Base-by-base conservation (phyloP, 2,329 filamentous ascomycete genomes). In the Stenocarpella maydis region DNA sequence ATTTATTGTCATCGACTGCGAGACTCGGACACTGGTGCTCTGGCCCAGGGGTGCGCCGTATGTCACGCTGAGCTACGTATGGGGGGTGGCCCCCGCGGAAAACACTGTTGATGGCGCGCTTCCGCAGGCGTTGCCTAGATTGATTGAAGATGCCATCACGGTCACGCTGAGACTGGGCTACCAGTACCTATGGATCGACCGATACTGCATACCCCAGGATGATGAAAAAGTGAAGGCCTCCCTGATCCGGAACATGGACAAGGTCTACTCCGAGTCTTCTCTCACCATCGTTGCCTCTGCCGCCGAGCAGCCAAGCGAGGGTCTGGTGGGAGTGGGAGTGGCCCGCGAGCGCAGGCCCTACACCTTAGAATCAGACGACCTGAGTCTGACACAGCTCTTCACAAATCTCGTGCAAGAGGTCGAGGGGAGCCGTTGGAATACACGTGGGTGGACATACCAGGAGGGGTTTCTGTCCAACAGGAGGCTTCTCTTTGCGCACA, bases 241-340 rank as follows among this genome's bases (percentile, higher is more conserved):
- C 3, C 79, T 82, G 37, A 75, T 82, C 28, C 69, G 73, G 0
- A 74, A 76, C 8, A 82, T 82, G 81, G 79, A 80, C 19, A 74
- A 77, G 3, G 78, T 82, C 6, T 82, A 80, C 28, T 75, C 77
- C 19, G 74, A 76, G 0, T 76, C 80, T 0, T 74, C 72, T 2
- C 21, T 82, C 12, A 80, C 80, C 0, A 81, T 82, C n/a, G 75
- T 82, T 47, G 80, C 80, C 0, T 79, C 80, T 1, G 78, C 78
- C 7, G 80, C 80, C 1, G 69, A 77, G 2, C 75, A 77, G 49
- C 76, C 79, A 0, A 76, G 71, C 9, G 74, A 78, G 10, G 80
- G 81, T 0, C 74, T 82, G 0, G 78, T 79, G 0, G 81, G 81
- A 0, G 73, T 81, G 0, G 55, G 61, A 7, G 7, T 54, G 17